These are phyloP conservation scores for Alloascoidea africana DNA, from an alignment of 805 yeast genomes.

Conservation along the genomic window DNA sequence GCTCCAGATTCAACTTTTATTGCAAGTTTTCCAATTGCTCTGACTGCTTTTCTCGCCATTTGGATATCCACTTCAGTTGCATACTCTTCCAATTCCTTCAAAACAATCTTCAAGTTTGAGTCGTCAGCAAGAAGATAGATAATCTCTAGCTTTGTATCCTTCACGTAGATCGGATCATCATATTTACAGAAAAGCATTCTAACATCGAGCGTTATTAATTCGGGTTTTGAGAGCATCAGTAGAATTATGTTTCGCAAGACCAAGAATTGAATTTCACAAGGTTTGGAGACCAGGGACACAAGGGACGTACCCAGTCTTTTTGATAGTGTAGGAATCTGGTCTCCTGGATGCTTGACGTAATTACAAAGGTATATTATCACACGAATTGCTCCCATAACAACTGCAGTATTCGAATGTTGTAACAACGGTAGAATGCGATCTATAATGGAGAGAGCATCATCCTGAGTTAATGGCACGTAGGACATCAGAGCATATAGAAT, in stretches of 20 bases:
- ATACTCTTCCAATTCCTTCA: conserved; percentile 70
- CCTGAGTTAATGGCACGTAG: conserved; percentile 55
- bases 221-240: conserved; percentile 49
- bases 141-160: conserved; percentile 82
- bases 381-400: conserved; percentile 63
- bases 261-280: conserved; percentile 72
- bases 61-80: conserved; percentile 78
- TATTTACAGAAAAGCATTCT: conserved; percentile 68
- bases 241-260: conserved; percentile 70
- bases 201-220: conserved; percentile 48
- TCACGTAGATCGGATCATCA: conserved; percentile 78
- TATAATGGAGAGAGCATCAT: conserved; percentile 50
- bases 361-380: conserved; percentile 59
- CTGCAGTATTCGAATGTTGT: conserved; percentile 70
- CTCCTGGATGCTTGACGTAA: conserved; percentile 44
- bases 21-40: conserved; percentile 85
- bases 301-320: conserved; percentile 54
- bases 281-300: conserved; percentile 53
- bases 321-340: conserved; percentile 37
- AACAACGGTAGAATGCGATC: conserved; percentile 54
- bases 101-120: conserved; percentile 39
- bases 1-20: conserved; percentile 56
- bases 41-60: conserved; percentile 75
- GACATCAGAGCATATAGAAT: conserved; percentile 49
- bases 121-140: conserved; percentile 65